A percentile compares a stretch with the other conserved stretches of the same genome.
These are phyloP conservation scores for Vigna radiata DNA, from an alignment of 306 rosid species.

Conservation along the genomic window DNA sequence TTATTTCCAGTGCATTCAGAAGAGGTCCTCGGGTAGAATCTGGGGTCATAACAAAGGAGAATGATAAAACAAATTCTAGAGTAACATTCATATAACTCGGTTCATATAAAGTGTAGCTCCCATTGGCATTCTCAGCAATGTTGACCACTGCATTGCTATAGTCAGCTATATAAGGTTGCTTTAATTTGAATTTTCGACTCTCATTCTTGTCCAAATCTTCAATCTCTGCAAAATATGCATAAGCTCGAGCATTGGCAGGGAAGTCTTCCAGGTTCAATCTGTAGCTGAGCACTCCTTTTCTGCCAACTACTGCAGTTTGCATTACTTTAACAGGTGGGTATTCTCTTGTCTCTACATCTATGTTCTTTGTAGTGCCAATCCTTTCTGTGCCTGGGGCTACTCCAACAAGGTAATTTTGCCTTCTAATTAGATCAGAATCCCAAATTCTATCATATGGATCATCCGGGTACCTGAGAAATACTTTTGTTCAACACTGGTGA, in stretches of 20 bases:
- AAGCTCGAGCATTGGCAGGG: conserved; percentile 77
- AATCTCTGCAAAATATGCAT: conserved; percentile 76
- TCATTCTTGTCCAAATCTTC: conserved; percentile 65
- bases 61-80: conserved; percentile 78
- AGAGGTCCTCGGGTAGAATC: conserved; percentile 86
- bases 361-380: conserved; percentile 60
- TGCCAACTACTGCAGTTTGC: conserved; percentile 86
- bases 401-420: conserved; percentile 87
- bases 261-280: conserved; percentile 75
- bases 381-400: conserved; percentile 85
- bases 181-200: conserved; percentile 67
- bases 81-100: conserved; percentile 91
- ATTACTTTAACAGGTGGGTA: conserved; percentile 76
- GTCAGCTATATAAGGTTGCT: conserved; percentile 63
- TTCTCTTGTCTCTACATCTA: conserved; percentile 66
- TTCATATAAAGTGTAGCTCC: conserved; percentile 79
- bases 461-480: conserved; percentile 74
- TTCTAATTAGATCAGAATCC: conserved; percentile 81
- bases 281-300: conserved; percentile 64
- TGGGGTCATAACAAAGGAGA: conserved; percentile 67
- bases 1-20: conserved; percentile 80
- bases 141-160: conserved; percentile 77
- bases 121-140: conserved; percentile 87
- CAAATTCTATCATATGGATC: conserved; percentile 94
- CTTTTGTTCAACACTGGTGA: neutral